Conservation (phyloP, 805 yeast species). For the Kluyveromyces starmeri region DNA sequence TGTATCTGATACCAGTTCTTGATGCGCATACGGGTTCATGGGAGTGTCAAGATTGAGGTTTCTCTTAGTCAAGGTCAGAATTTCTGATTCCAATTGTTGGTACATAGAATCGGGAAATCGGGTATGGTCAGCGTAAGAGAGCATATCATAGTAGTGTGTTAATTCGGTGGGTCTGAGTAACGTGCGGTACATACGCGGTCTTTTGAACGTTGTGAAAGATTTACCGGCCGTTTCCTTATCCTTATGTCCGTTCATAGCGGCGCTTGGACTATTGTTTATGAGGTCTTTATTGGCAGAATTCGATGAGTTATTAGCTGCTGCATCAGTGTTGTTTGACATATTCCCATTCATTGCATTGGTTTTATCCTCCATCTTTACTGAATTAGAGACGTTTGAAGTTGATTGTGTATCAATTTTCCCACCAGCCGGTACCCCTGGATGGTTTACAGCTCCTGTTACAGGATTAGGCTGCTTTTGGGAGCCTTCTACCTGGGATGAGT, state of each 20-base stretch:
- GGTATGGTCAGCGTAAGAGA: slow-evolving; percentile 75
- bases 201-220: slow-evolving; percentile 22
- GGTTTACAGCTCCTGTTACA: not conserved
- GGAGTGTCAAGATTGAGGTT: slow-evolving; percentile 70
- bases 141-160: slow-evolving; percentile 75
- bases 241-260: not conserved
- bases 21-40: slow-evolving; percentile 51
- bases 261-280: not conserved
- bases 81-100: slow-evolving; percentile 80
- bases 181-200: slow-evolving; percentile 70
- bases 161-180: slow-evolving; percentile 72
- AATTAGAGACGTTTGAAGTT: not conserved
- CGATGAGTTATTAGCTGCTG: not conserved
- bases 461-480: slow-evolving; percentile 2
- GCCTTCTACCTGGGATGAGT: slow-evolving; percentile 8
- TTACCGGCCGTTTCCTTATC: slow-evolving; percentile 6
- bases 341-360: not conserved
- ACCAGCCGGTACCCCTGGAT: not conserved
- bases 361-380: no score
- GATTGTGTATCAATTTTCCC: not conserved
- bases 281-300: not conserved
- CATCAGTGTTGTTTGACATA: not conserved
- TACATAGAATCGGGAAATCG: slow-evolving; percentile 73
- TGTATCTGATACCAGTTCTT: slow-evolving; percentile 26
- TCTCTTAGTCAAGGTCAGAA: slow-evolving; percentile 67